Evolutionary conservation across 164 flowering plant genomes (phyloP), one percentile per base, ranked within the genome.

Genomic region (Stephania cephalantha): DNA sequence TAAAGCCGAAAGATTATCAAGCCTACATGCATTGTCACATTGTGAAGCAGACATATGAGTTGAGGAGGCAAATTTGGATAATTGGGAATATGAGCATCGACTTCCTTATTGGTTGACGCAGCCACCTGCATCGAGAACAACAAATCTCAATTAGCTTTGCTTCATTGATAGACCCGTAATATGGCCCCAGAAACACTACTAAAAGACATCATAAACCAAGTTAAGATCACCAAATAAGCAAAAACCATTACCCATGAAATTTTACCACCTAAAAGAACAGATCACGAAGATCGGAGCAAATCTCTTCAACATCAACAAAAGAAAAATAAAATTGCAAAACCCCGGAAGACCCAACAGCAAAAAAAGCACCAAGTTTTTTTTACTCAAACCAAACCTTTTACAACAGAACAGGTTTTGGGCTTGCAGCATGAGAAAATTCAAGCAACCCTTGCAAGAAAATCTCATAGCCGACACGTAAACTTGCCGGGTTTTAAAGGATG

Each of bases 21-120:
- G 29, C 71, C 87, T 87, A 94, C 98, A 90, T 92, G 98, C 98
- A 94, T 94, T 10, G 97, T 93, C 66, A 89, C 87, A 87, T 93
- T 86, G 81, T 93, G 98, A 74, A 93, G 94, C 88, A 89, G 97
- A 75, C 98, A 91, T 80, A 93, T 85, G 73, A 91, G 87, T 72
- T 93, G 98, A 22, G 98, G 93, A 68, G 91, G 95, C 77, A 93
- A 88, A 86, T 85, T 91, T 69, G 95, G 97, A 77, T 90, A 89
- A 81, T 90, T 91, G 67, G 98, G 98, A 46, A 88, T 91, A 61
- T 88, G 97, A 29, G 92, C 87, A 84, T 94, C 94, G 74, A 94
- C 90, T 85, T 91, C 94, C 81, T 81, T 89, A 85, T 92, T 91
- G 61, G 98, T 94, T 55, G 98, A 89, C 45, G 90, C 93, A 80